These are phyloP conservation scores for Cubamyces sp. DNA, from an alignment of 768 basidiomycete species.

Conservation along the genomic window DNA sequence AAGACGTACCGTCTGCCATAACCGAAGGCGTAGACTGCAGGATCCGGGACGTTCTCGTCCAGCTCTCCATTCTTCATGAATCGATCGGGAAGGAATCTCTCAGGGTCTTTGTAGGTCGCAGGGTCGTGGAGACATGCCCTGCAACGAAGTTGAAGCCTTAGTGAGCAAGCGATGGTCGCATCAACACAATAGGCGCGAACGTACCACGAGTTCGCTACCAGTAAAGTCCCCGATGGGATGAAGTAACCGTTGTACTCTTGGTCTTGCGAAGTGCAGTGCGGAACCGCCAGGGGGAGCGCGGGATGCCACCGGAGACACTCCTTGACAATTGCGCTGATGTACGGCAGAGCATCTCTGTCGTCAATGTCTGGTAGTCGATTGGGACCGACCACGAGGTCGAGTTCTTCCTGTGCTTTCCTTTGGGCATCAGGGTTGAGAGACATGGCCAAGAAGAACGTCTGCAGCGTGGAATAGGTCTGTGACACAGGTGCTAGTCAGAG, in stretches of 20 bases:
- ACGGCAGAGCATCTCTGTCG: background rate
- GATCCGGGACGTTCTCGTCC: slow-evolving; percentile 33
- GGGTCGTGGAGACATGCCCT: slow-evolving; percentile 19
- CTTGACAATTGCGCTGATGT: slow-evolving; percentile 10
- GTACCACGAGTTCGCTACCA: slow-evolving; percentile 32
- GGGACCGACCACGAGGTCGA: slow-evolving; percentile 10
- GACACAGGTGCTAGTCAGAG: background rate
- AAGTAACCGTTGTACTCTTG: slow-evolving; percentile 26
- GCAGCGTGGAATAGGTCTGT: slow-evolving; percentile 10
- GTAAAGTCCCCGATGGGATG: slow-evolving; percentile 28
- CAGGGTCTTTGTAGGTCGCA: slow-evolving; percentile 21
- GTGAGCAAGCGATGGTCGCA: too few species aligned
- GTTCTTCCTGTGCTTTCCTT: slow-evolving; percentile 3
- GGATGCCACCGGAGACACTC: slow-evolving; percentile 15
- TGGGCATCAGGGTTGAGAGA: slow-evolving; percentile 3
- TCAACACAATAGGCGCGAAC: background rate
- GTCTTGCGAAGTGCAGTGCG: slow-evolving; percentile 36
- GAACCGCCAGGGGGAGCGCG: slow-evolving; percentile 1
- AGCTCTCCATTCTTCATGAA: background rate
- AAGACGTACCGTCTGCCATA: slow-evolving; percentile 28
- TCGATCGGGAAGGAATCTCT: slow-evolving; percentile 8
- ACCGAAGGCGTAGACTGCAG: slow-evolving; percentile 30
- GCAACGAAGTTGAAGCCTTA: background rate
- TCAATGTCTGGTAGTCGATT: background rate
- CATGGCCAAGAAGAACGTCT: slow-evolving; percentile 11